These are phyloP conservation scores for Wickerhamiella spandovensis DNA, from an alignment of 805 yeast genomes.

Conservation along the genomic window DNA sequence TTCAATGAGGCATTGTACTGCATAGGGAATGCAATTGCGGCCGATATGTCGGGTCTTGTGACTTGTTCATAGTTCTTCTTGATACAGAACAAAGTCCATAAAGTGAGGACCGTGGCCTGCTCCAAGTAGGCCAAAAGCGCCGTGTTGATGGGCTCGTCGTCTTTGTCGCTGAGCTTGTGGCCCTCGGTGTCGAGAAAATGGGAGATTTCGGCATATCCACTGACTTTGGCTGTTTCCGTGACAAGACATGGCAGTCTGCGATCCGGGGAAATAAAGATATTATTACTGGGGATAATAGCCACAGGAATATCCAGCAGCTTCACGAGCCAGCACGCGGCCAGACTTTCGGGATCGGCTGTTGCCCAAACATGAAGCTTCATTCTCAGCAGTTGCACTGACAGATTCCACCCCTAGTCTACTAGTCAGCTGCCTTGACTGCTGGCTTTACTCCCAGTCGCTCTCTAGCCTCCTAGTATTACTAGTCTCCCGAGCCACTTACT, in stretches of 20 bases:
- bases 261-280: constrained; percentile 13
- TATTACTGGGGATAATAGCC: constrained; percentile 18
- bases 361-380: constrained; percentile 25
- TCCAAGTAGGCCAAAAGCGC: constrained; percentile 13
- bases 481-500: too few species aligned
- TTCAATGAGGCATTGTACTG: constrained; percentile 23
- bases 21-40: constrained; percentile 25
- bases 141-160: constrained; percentile 5
- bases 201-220: constrained; percentile 20
- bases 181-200: constrained; percentile 10
- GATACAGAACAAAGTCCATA: constrained; percentile 17
- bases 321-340: constrained; percentile 22
- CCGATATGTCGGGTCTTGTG: constrained; percentile 22
- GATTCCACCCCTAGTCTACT: too few species aligned
- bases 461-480: too few species aligned
- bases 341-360: constrained; percentile 23
- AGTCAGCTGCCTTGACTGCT: too few species aligned
- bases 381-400: background rate
- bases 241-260: constrained; percentile 20
- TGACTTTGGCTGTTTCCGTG: constrained; percentile 7
- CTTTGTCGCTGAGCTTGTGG: background rate
- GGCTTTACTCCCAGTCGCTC: too few species aligned
- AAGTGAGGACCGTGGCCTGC: constrained; percentile 11
- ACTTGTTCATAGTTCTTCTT: constrained; percentile 21
- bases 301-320: constrained; percentile 6